Evolutionary conservation across 768 basidiomycete species (phyloP).

Genomic region (Cubamyces sp.): DNA sequence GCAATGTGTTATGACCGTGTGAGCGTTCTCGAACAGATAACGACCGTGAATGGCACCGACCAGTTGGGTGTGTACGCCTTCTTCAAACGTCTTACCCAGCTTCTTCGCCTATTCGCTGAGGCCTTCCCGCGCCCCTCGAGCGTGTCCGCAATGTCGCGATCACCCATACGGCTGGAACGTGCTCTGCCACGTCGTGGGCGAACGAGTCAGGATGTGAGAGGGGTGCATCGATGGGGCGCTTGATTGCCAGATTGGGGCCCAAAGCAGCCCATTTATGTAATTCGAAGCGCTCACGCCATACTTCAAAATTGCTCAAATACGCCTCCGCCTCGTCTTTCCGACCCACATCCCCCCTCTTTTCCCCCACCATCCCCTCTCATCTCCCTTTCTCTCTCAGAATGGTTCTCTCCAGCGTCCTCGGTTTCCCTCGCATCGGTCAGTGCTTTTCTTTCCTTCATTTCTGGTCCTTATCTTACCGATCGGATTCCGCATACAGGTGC

Average conservation of each 20-base stretch:
- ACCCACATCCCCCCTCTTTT: conserved; percentile 27
- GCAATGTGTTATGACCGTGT: not conserved
- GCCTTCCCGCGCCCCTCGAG: conserved; percentile 4
- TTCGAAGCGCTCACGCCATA: conserved; percentile 23
- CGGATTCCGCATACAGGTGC: conserved; percentile 56
- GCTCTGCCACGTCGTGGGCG: conserved; percentile 17
- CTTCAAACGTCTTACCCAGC: not conserved
- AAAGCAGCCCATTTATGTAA: conserved; percentile 20
- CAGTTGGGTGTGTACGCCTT: not conserved
- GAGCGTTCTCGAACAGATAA: conserved; percentile 1
- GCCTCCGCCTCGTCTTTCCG: conserved; percentile 7
- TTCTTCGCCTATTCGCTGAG: conserved; percentile 7
- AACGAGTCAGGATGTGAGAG: conserved; percentile 1
- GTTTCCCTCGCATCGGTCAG: conserved; percentile 61
- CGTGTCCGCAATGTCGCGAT: not conserved
- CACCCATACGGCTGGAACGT: not conserved
- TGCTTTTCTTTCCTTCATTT: not conserved
- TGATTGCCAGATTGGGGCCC: conserved; percentile 19
- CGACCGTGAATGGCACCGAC: not conserved
- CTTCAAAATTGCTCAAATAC: conserved; percentile 22
- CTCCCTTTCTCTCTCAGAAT: conserved; percentile 31
- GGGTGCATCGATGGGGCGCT: conserved; percentile 18
- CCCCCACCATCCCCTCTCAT: conserved; percentile 26
- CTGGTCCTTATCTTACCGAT: not conserved
- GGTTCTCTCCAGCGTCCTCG: conserved; percentile 58